Base-by-base conservation (phyloP, 768 basidiomycete species). In the Suillus brevipes region DNA sequence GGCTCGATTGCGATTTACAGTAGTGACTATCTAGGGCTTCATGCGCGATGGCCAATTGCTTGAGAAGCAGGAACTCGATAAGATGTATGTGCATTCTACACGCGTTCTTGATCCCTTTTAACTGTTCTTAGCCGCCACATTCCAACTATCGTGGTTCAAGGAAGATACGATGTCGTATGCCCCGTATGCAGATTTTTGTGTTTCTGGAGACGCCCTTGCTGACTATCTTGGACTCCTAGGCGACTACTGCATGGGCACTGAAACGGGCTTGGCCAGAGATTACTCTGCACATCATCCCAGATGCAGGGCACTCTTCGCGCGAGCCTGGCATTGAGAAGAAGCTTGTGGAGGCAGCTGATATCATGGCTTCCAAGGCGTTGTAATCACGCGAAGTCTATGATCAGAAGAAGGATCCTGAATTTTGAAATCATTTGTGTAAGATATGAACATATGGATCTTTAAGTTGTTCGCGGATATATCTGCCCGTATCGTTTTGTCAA, bases 81-180 rank as follows among this genome's bases (percentile, higher is more conserved):
- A 94, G 78, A 97, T 97, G 94, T 90, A 70, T 43, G 84, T 69
- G 20, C 8, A 23, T 16, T 50, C 59, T 62, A 50, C 61, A 20
- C 25, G 20, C 20, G 9, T 63, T n/a, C 65, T 62, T 64, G 38
- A 66, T 69, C 49, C 64, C 38, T 43, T 56, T 38, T 31, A 10
- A 34, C 9, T 23, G 18, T 40, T n/a, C 60, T 13, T 63, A 95
- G 94, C 68, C 92, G 95, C 16, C 88, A 95, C 78, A 94, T 97
- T 69, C 95, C 95, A 23, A 87, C 87, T 10, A 80, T 90, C 60
- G 84, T 92, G 47, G 84, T 95, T 5, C 94, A 95, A 80, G 93
- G 94, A 45, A 83, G 95, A 77, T 96, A 96, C 71, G 95, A 96
- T 70, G 86, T 92, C 16, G 85, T 97, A 56, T 97, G 95, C 73